These are phyloP conservation scores for Apiosordaria backusii DNA, from an alignment of 495 filamentous ascomycete genomes.

Conservation along the genomic window DNA sequence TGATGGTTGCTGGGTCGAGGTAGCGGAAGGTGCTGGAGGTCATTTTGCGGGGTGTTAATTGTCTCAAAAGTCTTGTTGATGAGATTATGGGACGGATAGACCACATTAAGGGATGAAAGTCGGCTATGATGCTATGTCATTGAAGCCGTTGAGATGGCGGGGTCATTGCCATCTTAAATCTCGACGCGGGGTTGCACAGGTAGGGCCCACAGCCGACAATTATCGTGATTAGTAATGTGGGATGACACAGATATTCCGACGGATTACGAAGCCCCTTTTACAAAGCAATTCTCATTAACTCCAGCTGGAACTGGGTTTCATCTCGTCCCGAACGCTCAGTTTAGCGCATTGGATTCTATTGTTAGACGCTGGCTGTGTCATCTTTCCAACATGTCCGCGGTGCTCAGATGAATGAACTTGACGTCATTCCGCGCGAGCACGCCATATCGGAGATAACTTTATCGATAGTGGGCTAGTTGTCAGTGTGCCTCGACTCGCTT, in stretches of 20 bases:
- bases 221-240: not conserved
- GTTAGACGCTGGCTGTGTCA: too few relatives aligned
- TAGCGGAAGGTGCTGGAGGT: slow-evolving; percentile 31
- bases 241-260: not conserved
- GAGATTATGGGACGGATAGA: not conserved
- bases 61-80: not conserved
- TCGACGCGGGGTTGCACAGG: not conserved
- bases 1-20: slow-evolving; percentile 25
- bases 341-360: too few relatives aligned
- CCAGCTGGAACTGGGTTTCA: not conserved
- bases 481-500: too few relatives aligned
- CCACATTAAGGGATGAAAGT: not conserved
- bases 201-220: not conserved
- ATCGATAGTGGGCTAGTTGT: too few relatives aligned
- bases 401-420: not conserved
- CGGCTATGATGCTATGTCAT: not conserved
- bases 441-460: not conserved
- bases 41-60: slow-evolving; percentile 16
- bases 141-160: not conserved
- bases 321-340: not conserved
- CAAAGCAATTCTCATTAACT: not conserved
- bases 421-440: not conserved
- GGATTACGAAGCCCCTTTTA: not conserved
- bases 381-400: not conserved
- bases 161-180: not conserved